Evolutionary conservation across 192 early-diverging fungal genomes (phyloP).

Genomic region (Pilaira anomala): DNA sequence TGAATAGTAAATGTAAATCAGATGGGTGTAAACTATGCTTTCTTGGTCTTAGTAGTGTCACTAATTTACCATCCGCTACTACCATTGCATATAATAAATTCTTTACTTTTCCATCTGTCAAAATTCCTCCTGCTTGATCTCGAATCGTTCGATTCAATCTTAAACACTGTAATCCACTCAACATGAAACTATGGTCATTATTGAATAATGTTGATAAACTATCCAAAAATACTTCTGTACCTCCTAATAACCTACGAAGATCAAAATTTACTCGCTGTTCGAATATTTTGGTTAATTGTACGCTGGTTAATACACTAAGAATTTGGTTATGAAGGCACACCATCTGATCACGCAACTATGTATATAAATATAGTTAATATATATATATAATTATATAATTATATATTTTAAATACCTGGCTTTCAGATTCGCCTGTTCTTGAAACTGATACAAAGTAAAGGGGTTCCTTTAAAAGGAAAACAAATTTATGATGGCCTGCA

Average conservation of each 20-base stretch:
- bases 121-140: constrained; percentile 60
- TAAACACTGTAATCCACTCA: constrained; percentile 76
- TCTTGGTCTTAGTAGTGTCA: constrained; percentile 70
- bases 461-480: constrained; percentile 78
- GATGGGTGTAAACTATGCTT: constrained; percentile 78
- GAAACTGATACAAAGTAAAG: constrained; percentile 85
- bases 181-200: constrained; percentile 66
- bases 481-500: constrained; percentile 72
- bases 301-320: constrained; percentile 73
- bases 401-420: constrained; percentile 43
- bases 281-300: constrained; percentile 83
- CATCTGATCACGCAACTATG: constrained; percentile 76
- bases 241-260: constrained; percentile 76
- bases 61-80: constrained; percentile 70
- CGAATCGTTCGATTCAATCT: constrained; percentile 64
- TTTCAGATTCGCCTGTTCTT: constrained; percentile 72
- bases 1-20: constrained; percentile 82
- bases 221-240: constrained; percentile 80
- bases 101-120: constrained; percentile 50
- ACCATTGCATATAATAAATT: constrained; percentile 77
- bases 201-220: constrained; percentile 70
- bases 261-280: constrained; percentile 87
- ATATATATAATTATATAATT: neutral
- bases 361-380: neutral
- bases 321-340: constrained; percentile 79